Percentiles rank a stretch among this genome's conserved stretches.
phyloP scores from a whole-genome alignment of 1,139 yeast genomes.

The Lodderomyces elongisporus region DNA sequence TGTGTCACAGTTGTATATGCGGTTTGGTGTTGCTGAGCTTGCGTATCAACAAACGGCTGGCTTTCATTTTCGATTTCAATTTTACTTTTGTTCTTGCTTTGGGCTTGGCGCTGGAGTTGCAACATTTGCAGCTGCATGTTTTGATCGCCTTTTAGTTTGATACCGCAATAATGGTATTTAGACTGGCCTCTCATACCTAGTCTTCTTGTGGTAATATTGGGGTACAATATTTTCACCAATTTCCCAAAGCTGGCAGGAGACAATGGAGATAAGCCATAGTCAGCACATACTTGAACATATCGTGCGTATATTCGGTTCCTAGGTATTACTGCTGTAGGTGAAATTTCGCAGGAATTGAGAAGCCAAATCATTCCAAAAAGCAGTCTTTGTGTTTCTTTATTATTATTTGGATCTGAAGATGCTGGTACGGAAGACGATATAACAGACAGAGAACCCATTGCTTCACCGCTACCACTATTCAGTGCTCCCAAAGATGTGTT shows the following conservation, averaged over 20 bases:
- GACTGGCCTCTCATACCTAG: slow-evolving; percentile 87
- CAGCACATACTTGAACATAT: slow-evolving; percentile 71
- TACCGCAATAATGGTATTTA: slow-evolving; percentile 88
- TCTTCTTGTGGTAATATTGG: slow-evolving; percentile 73
- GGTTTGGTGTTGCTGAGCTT: slow-evolving; percentile 2
- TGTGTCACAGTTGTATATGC: slow-evolving; percentile 13
- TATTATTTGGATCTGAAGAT: slow-evolving; percentile 13
- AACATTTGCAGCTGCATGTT: slow-evolving; percentile 16
- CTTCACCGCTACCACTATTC: background rate
- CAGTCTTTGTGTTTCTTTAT: slow-evolving; percentile 65
- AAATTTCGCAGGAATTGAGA: slow-evolving; percentile 59
- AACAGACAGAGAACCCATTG: background rate
- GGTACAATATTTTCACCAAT: slow-evolving; percentile 68
- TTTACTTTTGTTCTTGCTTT: slow-evolving; percentile 3
- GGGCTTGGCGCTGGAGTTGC: slow-evolving; percentile 9
- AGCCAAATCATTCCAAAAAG: slow-evolving; percentile 81
- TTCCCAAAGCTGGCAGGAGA: slow-evolving; percentile 89
- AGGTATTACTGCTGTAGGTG: slow-evolving; percentile 73
- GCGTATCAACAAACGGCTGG: slow-evolving; percentile 4
- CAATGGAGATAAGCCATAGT: slow-evolving; percentile 60
- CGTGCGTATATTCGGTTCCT: slow-evolving; percentile 77
- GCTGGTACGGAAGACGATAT: slow-evolving; percentile 1
- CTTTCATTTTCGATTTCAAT: background rate
- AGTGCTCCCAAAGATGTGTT: background rate
- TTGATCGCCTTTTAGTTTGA: slow-evolving; percentile 55